phyloP scores from a whole-genome alignment of 2,329 filamentous ascomycete genomes.

The Hymenoscyphus fructigenus region DNA sequence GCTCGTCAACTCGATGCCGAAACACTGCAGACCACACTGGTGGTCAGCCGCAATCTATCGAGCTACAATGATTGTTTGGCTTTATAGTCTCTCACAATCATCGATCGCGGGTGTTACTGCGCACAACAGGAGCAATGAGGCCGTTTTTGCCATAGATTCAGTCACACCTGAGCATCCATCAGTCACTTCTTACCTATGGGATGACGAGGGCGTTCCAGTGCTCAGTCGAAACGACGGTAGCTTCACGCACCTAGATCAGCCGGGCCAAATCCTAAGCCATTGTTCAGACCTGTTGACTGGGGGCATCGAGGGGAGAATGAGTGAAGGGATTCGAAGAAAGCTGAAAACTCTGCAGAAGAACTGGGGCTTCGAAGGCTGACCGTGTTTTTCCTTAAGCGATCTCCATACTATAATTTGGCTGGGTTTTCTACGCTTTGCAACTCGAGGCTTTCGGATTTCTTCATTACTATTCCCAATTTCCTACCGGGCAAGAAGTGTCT shows the following conservation, averaged over 20 bases:
- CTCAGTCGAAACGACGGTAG: constrained; percentile 51
- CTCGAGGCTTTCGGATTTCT: neutral
- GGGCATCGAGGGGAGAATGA: constrained; percentile 50
- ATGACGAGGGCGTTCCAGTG: constrained; percentile 52
- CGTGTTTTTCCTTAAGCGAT: neutral
- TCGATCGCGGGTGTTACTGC: constrained; percentile 40
- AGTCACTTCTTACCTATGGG: constrained; percentile 51
- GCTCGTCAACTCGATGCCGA: constrained; percentile 59
- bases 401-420: neutral
- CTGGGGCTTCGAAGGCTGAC: constrained; percentile 28
- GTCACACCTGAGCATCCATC: constrained; percentile 50
- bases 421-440: neutral
- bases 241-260: constrained; percentile 45
- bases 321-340: constrained; percentile 54
- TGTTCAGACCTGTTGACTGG: constrained; percentile 54
- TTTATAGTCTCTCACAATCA: constrained; percentile 53
- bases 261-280: constrained; percentile 49
- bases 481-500: no score
- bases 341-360: constrained; percentile 42
- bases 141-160: constrained; percentile 50
- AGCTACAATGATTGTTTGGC: constrained; percentile 62
- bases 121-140: constrained; percentile 34
- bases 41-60: constrained; percentile 71
- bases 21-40: constrained; percentile 63
- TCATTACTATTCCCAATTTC: no score